Percentiles rank a stretch among this genome's conserved stretches.
These are phyloP conservation scores for Rubia balearica DNA, from an alignment of 305 asterid genomes.

Conservation along the genomic window DNA sequence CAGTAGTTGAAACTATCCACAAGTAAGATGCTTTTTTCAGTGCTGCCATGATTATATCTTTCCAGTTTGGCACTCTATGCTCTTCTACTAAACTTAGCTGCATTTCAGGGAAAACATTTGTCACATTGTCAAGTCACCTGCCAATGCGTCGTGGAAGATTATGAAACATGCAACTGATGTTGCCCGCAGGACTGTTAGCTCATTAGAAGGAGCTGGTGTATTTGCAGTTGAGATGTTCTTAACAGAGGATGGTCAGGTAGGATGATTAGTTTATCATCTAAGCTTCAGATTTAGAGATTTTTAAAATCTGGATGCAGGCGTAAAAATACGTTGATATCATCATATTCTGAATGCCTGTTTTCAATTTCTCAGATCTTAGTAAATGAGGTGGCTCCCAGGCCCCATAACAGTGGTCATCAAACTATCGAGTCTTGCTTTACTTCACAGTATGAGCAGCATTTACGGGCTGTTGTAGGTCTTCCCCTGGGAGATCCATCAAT, in stretches of 20 bases:
- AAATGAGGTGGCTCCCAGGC: constrained; percentile 97
- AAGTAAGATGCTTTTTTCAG: constrained; percentile 30
- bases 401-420: constrained; percentile 98
- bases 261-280: constrained; percentile 17
- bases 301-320: background rate
- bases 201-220: constrained; percentile 94
- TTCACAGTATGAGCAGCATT: constrained; percentile 92
- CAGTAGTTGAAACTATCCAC: constrained; percentile 91
- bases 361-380: constrained; percentile 51
- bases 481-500: constrained; percentile 96
- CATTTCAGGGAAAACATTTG: constrained; percentile 76
- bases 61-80: background rate
- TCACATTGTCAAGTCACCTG: constrained; percentile 93
- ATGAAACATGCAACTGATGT: constrained; percentile 63
- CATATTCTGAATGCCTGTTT: background rate
- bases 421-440: constrained; percentile 85
- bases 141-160: constrained; percentile 69
- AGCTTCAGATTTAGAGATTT: background rate
- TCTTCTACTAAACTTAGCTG: background rate
- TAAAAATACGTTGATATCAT: background rate
- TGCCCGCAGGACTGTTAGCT: constrained; percentile 69
- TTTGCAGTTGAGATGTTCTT: constrained; percentile 91
- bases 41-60: background rate
- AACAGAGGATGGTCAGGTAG: constrained; percentile 85
- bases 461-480: constrained; percentile 89